These are phyloP conservation scores for Colletotrichum liaoningense DNA, from an alignment of 2,329 filamentous ascomycete species.

Conservation along the genomic window DNA sequence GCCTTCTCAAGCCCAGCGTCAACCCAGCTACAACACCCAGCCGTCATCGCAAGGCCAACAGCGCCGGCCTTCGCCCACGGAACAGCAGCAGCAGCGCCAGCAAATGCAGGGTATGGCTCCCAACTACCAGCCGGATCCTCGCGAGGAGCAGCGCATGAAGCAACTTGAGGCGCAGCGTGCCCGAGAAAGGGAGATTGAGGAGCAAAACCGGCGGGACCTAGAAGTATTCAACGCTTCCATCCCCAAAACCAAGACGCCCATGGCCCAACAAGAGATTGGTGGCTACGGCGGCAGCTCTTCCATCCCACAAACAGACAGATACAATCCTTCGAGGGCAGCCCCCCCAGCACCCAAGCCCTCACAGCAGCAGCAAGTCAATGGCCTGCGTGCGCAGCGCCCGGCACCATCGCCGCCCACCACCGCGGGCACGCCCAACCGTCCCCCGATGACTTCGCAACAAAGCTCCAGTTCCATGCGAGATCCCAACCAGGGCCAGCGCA, in stretches of 20 bases:
- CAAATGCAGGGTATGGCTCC: slow-evolving; percentile 68
- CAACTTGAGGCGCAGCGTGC: slow-evolving; percentile 70
- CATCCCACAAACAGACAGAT: slow-evolving; percentile 69
- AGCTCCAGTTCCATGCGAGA: slow-evolving; percentile 59
- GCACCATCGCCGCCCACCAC: slow-evolving; percentile 77
- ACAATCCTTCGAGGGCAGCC: slow-evolving; percentile 86
- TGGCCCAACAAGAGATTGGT: slow-evolving; percentile 92
- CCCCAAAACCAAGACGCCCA: slow-evolving; percentile 81
- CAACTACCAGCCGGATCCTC: slow-evolving; percentile 64
- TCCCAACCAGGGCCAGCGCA: slow-evolving; percentile 56
- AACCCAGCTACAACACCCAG: slow-evolving; percentile 53
- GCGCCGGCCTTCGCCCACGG: slow-evolving; percentile 57
- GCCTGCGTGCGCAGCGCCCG: slow-evolving; percentile 78
- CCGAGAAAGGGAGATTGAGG: slow-evolving; percentile 67
- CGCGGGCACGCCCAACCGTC: slow-evolving; percentile 53
- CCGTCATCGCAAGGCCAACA: slow-evolving; percentile 51
- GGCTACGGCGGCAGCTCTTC: slow-evolving; percentile 69
- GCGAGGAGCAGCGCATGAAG: slow-evolving; percentile 71
- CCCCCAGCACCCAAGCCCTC: slow-evolving; percentile 78
- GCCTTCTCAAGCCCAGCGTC: slow-evolving; percentile 56
- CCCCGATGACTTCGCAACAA: slow-evolving; percentile 60
- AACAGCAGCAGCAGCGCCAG: slow-evolving; percentile 63
- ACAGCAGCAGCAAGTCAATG: slow-evolving; percentile 66
- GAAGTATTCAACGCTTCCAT: slow-evolving; percentile 92
- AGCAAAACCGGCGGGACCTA: slow-evolving; percentile 78